phyloP scores from a whole-genome alignment of 2,329 filamentous ascomycete species.

The Anisogramma anomala region DNA sequence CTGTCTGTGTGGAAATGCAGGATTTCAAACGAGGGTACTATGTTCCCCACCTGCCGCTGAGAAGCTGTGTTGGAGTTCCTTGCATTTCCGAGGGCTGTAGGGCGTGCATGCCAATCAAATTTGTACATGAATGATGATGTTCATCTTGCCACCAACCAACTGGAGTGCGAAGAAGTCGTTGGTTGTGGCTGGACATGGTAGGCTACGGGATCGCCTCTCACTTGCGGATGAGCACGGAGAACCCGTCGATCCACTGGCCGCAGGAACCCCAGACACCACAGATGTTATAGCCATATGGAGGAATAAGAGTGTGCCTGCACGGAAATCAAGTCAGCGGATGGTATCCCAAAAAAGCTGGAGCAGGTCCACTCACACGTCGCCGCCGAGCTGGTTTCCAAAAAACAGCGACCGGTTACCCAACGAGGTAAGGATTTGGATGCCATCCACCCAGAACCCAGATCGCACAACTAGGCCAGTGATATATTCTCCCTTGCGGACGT shows the following conservation, averaged over 20 bases:
- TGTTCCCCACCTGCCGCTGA: too few relatives aligned
- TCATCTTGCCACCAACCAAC: too few relatives aligned
- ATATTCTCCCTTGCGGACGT: conserved; percentile 74
- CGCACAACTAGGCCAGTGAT: conserved; percentile 77
- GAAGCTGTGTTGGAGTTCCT: too few relatives aligned
- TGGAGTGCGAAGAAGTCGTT: too few relatives aligned
- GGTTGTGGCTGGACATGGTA: too few relatives aligned
- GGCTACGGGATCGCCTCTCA: too few relatives aligned
- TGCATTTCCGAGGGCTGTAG: too few relatives aligned
- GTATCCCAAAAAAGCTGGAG: background rate
- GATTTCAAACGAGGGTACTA: too few relatives aligned
- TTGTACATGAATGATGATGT: too few relatives aligned
- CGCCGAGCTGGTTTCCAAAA: conserved; percentile 71
- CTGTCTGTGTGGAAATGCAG: too few relatives aligned
- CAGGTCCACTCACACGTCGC: conserved; percentile 60
- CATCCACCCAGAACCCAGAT: conserved; percentile 74
- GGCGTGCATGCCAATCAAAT: too few relatives aligned
- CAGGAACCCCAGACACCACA: conserved; percentile 78
- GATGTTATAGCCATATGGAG: conserved; percentile 78
- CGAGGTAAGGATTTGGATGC: conserved; percentile 79
- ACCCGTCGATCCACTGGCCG: conserved; percentile 71
- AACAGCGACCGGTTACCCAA: conserved; percentile 74
- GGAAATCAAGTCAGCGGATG: conserved; percentile 17
- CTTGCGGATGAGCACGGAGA: conserved; percentile 52
- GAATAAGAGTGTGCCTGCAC: conserved; percentile 70